phyloP scores from a whole-genome alignment of 345 rosid species.

The Salix viminalis region DNA sequence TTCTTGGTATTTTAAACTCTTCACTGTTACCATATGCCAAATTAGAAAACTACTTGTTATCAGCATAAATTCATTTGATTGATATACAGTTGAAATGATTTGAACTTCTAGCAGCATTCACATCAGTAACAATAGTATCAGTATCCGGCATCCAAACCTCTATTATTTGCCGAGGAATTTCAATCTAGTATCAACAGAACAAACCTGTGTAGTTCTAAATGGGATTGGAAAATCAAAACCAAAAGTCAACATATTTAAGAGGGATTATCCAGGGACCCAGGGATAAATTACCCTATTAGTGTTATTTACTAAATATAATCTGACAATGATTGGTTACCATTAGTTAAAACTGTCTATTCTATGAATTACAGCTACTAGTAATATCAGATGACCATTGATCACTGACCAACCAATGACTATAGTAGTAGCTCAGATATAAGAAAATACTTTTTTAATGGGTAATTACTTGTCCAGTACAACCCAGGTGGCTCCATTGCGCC shows the following conservation, averaged over 20 bases:
- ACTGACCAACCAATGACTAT: slow-evolving; percentile 16
- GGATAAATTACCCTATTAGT: neutral
- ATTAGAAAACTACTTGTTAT: neutral
- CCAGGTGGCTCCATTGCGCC: slow-evolving; percentile 59
- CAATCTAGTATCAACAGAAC: too few species aligned
- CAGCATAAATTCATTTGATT: neutral
- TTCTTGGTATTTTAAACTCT: neutral
- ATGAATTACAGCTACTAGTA: too few species aligned
- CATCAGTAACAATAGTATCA: too few species aligned
- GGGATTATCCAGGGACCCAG: neutral
- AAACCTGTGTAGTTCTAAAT: too few species aligned
- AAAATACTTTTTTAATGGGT: slow-evolving; percentile 48
- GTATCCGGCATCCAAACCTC: too few species aligned
- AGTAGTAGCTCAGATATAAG: slow-evolving; percentile 39
- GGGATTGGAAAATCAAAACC: neutral
- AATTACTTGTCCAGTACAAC: slow-evolving; percentile 83
- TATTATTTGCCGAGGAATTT: too few species aligned
- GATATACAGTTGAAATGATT: neutral
- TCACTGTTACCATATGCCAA: neutral
- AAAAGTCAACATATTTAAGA: neutral
- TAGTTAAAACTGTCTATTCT: neutral
- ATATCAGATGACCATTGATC: too few species aligned
- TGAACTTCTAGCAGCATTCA: neutral
- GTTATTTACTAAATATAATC: neutral
- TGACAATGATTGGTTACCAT: too few species aligned